These are phyloP conservation scores for Penicillium sp. DNA, from an alignment of 2,329 filamentous ascomycete species.

Conservation along the genomic window DNA sequence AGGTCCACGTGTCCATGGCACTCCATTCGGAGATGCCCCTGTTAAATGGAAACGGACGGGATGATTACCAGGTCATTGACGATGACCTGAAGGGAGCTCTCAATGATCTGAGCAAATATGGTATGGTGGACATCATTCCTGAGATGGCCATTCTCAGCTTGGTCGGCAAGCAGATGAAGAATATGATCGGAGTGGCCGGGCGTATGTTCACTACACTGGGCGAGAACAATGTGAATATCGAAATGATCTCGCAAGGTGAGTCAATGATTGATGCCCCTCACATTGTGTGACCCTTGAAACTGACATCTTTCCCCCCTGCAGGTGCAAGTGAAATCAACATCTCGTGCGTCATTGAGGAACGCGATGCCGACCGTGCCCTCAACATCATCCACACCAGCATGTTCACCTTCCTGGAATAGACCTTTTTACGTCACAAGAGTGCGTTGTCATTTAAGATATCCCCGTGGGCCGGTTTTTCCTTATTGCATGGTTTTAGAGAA, in stretches of 20 bases:
- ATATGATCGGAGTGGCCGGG: constrained; percentile 91
- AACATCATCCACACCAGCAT: constrained; percentile 96
- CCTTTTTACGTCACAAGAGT: constrained; percentile 5
- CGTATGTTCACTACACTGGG: constrained; percentile 94
- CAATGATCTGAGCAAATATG: constrained; percentile 73
- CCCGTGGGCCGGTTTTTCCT: constrained; percentile 16
- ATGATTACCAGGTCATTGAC: constrained; percentile 57
- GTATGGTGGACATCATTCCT: constrained; percentile 84
- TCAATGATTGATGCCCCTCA: constrained; percentile 9
- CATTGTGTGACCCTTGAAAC: constrained; percentile 3
- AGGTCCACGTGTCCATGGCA: constrained; percentile 97
- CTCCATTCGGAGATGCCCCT: constrained; percentile 74
- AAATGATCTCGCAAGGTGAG: constrained; percentile 98
- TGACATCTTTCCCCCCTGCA: constrained; percentile 39
- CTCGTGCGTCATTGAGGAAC: constrained; percentile 91
- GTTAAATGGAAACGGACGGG: constrained; percentile 47
- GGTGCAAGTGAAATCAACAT: constrained; percentile 99
- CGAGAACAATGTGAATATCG: constrained; percentile 92
- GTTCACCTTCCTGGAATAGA: constrained; percentile 86
- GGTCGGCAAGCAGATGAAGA: constrained; percentile 94
- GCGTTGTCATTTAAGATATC: constrained; percentile 29
- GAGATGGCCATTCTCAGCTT: constrained; percentile 95
- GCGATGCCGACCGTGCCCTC: constrained; percentile 87
- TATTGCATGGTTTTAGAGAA: constrained; percentile 1
- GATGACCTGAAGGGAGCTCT: constrained; percentile 66